Base-by-base conservation (phyloP, 192 early-diverging fungal species). In the Coemansia sp. region DNA sequence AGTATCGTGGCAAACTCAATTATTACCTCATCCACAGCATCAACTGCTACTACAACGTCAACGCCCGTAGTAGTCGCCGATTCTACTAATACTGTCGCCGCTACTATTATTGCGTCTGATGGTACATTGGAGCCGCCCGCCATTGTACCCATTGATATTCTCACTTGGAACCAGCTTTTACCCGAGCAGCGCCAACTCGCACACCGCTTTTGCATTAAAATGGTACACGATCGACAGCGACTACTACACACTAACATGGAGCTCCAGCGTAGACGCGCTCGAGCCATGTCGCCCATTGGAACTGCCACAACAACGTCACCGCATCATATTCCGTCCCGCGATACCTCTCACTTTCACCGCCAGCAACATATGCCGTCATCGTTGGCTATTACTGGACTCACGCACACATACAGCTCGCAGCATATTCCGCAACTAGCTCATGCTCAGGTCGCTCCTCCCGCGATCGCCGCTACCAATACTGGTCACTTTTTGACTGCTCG, bases 161-260 rank as follows among this genome's bases (percentile, higher is more conserved):
- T 75, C n/a, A 74, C 74, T 19, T 82, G 79, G 79, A 82, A 82
- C 37, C 79, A 82, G 68, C 74, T 82, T 45, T 62, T 76, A 7
- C 79, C 79, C 6, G 72, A 76, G 60, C 79, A 82, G 71, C 74
- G 72, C 25, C 67, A 65, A 4, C 64, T 82, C 53, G 79, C 79
- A 0, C 68, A 82, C 27, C 74, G 79, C 41, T 82, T 73, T 61
- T 82, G 74, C 44, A 61, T 73, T 15, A 82, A 82, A 42, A 76
- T 76, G 74, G 68, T 71, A 1, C 79, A 76, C 59, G 79, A 82
- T 23, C 74, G 65, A 2, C 51, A 60, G 15, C 66, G 73, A 1
- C 62, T 42, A 15, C 37, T 62, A 21, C 41, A 39, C 21, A 19
- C 36, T 14, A 69, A 46, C 17, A 14, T 34, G 12, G 66, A 69